Conservation (phyloP, 352 stramenopile genomes). For the Pythium myriotylum region DNA sequence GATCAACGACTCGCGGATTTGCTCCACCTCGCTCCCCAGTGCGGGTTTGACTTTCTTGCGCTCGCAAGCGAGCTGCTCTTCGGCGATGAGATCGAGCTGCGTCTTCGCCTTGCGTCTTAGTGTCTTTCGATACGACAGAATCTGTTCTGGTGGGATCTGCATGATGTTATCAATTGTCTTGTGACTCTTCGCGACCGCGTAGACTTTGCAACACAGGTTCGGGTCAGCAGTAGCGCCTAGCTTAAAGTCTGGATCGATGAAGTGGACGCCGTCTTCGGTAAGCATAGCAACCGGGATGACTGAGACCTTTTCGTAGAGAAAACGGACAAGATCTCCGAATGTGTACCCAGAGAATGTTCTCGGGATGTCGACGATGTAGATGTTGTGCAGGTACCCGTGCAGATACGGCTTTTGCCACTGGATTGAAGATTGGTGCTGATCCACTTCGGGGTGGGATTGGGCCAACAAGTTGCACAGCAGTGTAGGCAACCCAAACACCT, state of each 20-base stretch:
- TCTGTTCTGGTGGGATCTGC: slow-evolving; percentile 70
- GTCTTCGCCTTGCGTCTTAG: slow-evolving; percentile 63
- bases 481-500: slow-evolving; percentile 66
- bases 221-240: slow-evolving; percentile 69
- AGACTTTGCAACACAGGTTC: slow-evolving; percentile 82
- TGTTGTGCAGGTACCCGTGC: slow-evolving; percentile 68
- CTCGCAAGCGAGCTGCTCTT: slow-evolving; percentile 23
- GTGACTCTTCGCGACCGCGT: slow-evolving; percentile 63
- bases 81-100: slow-evolving; percentile 27
- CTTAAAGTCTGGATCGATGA: slow-evolving; percentile 82
- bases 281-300: slow-evolving; percentile 74
- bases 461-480: slow-evolving; percentile 67
- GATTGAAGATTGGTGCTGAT: slow-evolving; percentile 46
- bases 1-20: slow-evolving; percentile 61
- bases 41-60: slow-evolving; percentile 66
- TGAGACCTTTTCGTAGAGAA: slow-evolving; percentile 73
- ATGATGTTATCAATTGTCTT: slow-evolving; percentile 56
- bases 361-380: slow-evolving; percentile 79
- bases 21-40: slow-evolving; percentile 57
- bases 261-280: slow-evolving; percentile 61
- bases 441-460: slow-evolving; percentile 57
- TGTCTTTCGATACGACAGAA: slow-evolving; percentile 77
- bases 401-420: slow-evolving; percentile 74
- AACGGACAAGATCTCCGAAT: slow-evolving; percentile 77
- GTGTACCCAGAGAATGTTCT: slow-evolving; percentile 80